phyloP scores from a whole-genome alignment of 805 yeast species.

The Ogataea saltuana region DNA sequence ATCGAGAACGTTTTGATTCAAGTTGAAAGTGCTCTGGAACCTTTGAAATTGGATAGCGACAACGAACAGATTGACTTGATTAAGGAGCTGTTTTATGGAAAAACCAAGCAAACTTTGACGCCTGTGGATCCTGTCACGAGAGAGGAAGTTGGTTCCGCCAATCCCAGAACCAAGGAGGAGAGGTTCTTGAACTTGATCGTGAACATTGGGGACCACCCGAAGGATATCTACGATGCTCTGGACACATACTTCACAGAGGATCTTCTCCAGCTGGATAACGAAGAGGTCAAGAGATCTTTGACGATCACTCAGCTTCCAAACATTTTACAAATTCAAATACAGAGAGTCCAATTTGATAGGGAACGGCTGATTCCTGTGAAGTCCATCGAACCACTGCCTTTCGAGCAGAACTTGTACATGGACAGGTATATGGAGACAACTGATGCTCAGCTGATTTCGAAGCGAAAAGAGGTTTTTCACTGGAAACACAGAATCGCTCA shows the following conservation, averaged over 20 bases:
- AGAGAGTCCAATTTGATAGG: conserved; percentile 88
- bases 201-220: conserved; percentile 85
- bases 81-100: conserved; percentile 81
- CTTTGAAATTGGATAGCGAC: conserved; percentile 63
- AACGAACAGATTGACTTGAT: conserved; percentile 82
- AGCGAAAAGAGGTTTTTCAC: conserved; percentile 55
- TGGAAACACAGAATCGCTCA: conserved; percentile 60
- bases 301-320: conserved; percentile 74
- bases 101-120: conserved; percentile 71
- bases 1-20: conserved; percentile 92
- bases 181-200: conserved; percentile 80
- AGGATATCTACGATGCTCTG: conserved; percentile 84
- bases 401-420: conserved; percentile 74
- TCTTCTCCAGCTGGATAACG: conserved; percentile 65
- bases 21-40: conserved; percentile 82
- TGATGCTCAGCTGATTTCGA: conserved; percentile 51
- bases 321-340: conserved; percentile 87
- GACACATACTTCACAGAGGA: conserved; percentile 84
- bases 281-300: conserved; percentile 70
- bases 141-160: conserved; percentile 28
- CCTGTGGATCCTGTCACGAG: conserved; percentile 43
- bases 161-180: conserved; percentile 58
- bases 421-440: conserved; percentile 83
- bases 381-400: conserved; percentile 78
- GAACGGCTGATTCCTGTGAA: conserved; percentile 74